Base-by-base conservation (phyloP, 306 rosid species). In the Albizia julibrissin region DNA sequence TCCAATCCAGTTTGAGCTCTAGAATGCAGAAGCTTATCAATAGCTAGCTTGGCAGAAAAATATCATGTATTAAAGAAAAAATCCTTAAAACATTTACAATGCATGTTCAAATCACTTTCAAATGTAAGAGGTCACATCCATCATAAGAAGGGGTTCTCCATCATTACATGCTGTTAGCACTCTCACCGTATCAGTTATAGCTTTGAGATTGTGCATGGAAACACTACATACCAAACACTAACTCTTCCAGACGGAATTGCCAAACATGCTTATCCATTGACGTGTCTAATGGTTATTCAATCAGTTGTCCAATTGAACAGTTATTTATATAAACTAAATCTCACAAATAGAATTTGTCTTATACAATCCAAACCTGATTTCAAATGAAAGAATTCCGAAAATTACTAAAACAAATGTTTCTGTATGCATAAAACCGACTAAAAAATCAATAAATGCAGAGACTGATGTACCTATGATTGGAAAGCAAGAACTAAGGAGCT, bases 51-150 rank as follows among this genome's bases (percentile, higher is more conserved):
- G 69, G 76, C 80, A 79, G 37, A 29, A 47, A 80, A 76, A 77
- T 9, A 73, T 16, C 31, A 82, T 39, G 46, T 56, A 27, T 26
- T 49, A 19, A 21, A 21, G 3, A 47, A 75, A 22, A 76, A 69
- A 78, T 69, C 44, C 81, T 50, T 76, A 24, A 85, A 81, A 85
- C 52, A 42, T 34, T 79, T 18, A 77, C 50, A 82, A 58, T 10
- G 21, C 65, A 65, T 31, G 34, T 54, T 42, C 50, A 69, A 74
- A 80, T 65, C 29, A 64, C 52, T 52, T 27, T 72, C 21, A 75
- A 75, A 78, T 46, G 15, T 2, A 77, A 64, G 11, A 54, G 26
- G 54, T 58, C 24, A 6, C 64, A 62, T 39, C 56, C 56, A 22
- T 76, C 26, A 37, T 74, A 16, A 50, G 47, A 75, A 74, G 22